Conservation (phyloP, 441 rosid species). For the Pelargonium citronellum region DNA sequence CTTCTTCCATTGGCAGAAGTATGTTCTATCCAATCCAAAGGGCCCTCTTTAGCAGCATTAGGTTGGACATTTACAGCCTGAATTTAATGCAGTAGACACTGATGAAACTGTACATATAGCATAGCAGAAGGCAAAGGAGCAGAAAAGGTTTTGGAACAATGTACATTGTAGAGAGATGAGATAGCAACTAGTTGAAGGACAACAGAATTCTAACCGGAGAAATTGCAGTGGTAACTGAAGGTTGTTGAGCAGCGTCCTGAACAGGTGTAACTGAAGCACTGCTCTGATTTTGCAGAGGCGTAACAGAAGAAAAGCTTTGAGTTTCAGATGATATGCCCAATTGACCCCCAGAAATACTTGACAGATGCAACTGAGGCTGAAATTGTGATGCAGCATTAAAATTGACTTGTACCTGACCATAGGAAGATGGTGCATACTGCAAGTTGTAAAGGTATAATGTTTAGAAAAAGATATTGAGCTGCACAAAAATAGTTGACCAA, state of each 20-base stretch:
- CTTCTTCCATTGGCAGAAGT: conserved; percentile 67
- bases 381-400: conserved; percentile 37
- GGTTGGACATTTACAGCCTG: conserved; percentile 45
- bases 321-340: conserved; percentile 31
- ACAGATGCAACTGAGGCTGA: conserved; percentile 48
- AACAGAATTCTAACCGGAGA: conserved; percentile 33
- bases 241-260: conserved; percentile 41
- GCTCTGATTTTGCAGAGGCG: conserved; percentile 25
- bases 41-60: conserved; percentile 32
- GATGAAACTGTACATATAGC: conserved; percentile 17
- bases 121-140: conserved; percentile 15
- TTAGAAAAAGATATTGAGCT: conserved; percentile 14
- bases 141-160: conserved; percentile 11
- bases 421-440: conserved; percentile 59
- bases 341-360: conserved; percentile 46
- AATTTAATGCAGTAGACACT: conserved; percentile 24
- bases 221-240: conserved; percentile 33
- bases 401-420: conserved; percentile 43
- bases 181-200: conserved; percentile 12
- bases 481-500: conserved; percentile 14
- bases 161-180: conserved; percentile 17
- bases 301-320: conserved; percentile 36
- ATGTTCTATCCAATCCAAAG: conserved; percentile 76
- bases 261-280: conserved; percentile 9
- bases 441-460: conserved; percentile 19